phyloP scores from a whole-genome alignment of 2,329 filamentous ascomycete genomes.

The Nemania serpens region DNA sequence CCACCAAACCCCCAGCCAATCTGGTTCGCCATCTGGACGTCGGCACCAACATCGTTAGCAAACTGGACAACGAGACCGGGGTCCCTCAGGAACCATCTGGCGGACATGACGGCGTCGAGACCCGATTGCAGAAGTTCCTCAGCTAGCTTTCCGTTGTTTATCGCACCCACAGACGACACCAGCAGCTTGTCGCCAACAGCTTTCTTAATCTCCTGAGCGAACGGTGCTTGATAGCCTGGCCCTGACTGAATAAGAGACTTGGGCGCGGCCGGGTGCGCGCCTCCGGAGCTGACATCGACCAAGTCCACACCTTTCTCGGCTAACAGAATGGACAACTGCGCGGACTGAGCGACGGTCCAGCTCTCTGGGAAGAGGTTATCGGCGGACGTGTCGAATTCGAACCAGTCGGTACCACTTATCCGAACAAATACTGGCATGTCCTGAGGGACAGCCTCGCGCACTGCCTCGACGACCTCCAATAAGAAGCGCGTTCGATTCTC shows the following conservation, averaged over 20 bases:
- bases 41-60: conserved; percentile 5
- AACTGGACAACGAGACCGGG: conserved; percentile 52
- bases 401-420: conserved; percentile 70
- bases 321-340: conserved; percentile 62
- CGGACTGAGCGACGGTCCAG: conserved; percentile 67
- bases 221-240: conserved; percentile 68
- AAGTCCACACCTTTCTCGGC: conserved; percentile 69
- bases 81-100: conserved; percentile 63
- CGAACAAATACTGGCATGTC: conserved; percentile 71
- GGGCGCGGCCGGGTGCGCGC: conserved; percentile 52
- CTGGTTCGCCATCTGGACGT: conserved; percentile 15
- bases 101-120: conserved; percentile 55
- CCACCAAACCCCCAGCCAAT: conserved; percentile 15
- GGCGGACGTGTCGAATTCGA: conserved; percentile 63
- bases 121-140: conserved; percentile 51
- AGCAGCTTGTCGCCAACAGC: conserved; percentile 65
- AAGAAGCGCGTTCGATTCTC: conserved; percentile 73
- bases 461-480: conserved; percentile 68
- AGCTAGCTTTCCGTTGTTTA: conserved; percentile 50
- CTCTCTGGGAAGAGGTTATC: conserved; percentile 45
- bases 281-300: conserved; percentile 69
- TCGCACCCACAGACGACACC: conserved; percentile 58
- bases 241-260: conserved; percentile 55
- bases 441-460: conserved; percentile 64
- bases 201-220: conserved; percentile 68